Evolutionary conservation across 164 flowering plant species (phyloP).

Genomic region (Brasenia schreberi): DNA sequence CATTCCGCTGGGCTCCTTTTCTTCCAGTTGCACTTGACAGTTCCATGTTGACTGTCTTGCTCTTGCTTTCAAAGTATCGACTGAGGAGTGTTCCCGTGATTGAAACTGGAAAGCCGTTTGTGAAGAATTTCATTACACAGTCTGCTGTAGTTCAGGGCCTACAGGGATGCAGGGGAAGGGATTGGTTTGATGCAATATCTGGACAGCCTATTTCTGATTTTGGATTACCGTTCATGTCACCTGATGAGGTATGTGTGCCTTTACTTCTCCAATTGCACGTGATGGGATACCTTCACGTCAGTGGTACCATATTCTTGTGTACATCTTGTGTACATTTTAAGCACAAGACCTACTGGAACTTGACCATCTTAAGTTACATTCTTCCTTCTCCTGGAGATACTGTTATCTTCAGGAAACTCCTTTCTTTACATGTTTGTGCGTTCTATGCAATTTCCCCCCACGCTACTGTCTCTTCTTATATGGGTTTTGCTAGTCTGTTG

Average conservation of each 20-base stretch:
- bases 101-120: conserved; percentile 44
- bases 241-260: conserved; percentile 27
- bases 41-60: conserved; percentile 68
- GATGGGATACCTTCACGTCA: not conserved
- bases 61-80: conserved; percentile 79
- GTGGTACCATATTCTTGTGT: not conserved
- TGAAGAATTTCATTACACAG: conserved; percentile 82
- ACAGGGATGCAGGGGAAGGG: conserved; percentile 67
- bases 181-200: conserved; percentile 81
- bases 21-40: conserved; percentile 64
- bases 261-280: not conserved
- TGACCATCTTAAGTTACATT: too few species aligned
- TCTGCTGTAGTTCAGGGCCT: conserved; percentile 78
- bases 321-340: too few species aligned
- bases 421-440: too few species aligned
- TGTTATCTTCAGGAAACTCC: too few species aligned
- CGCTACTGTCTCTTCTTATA: too few species aligned
- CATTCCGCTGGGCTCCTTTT: conserved; percentile 80
- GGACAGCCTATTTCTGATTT: conserved; percentile 48
- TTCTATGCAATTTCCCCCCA: too few species aligned
- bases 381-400: too few species aligned
- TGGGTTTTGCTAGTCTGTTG: too few species aligned
- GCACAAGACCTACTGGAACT: too few species aligned
- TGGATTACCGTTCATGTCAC: conserved; percentile 85
- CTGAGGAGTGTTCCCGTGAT: conserved; percentile 80